These are phyloP conservation scores for Xylaria longipes DNA, from an alignment of 495 filamentous ascomycete genomes.

Conservation along the genomic window DNA sequence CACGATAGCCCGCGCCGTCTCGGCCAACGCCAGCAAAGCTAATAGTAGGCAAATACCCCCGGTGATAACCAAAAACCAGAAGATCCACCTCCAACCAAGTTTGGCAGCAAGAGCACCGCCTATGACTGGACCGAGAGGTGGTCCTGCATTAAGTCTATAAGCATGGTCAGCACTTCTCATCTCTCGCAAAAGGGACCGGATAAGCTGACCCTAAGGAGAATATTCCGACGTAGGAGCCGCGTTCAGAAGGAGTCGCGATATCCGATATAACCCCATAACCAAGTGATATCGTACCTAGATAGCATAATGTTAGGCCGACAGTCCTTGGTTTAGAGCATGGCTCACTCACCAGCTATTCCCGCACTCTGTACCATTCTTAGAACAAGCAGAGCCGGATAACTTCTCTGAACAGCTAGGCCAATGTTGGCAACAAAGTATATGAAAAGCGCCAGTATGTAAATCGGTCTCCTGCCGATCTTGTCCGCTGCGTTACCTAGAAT, in stretches of 20 bases:
- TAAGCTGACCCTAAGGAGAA: constrained; percentile 6
- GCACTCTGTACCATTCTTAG: constrained; percentile 5
- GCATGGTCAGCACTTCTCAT: neutral
- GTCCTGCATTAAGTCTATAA: neutral
- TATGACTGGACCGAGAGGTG: neutral
- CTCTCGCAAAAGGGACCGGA: neutral
- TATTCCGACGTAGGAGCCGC: neutral
- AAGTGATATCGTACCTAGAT: constrained; percentile 2
- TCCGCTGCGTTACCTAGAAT: neutral
- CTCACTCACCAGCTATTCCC: neutral
- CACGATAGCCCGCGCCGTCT: constrained; percentile 7
- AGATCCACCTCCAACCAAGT: neutral
- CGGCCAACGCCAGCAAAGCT: neutral
- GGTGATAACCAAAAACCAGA: neutral
- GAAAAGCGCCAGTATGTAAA: neutral
- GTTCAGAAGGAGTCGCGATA: constrained; percentile 7
- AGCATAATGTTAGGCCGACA: neutral
- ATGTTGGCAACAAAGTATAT: neutral
- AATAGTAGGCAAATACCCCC: neutral
- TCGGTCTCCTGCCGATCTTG: neutral
- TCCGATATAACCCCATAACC: constrained; percentile 4
- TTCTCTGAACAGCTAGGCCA: neutral
- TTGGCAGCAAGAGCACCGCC: neutral
- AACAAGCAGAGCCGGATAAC: constrained; percentile 3
- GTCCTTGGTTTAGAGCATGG: neutral